Conservation (phyloP, 2,329 filamentous ascomycete genomes). For the Leptoxyphium fumago region DNA sequence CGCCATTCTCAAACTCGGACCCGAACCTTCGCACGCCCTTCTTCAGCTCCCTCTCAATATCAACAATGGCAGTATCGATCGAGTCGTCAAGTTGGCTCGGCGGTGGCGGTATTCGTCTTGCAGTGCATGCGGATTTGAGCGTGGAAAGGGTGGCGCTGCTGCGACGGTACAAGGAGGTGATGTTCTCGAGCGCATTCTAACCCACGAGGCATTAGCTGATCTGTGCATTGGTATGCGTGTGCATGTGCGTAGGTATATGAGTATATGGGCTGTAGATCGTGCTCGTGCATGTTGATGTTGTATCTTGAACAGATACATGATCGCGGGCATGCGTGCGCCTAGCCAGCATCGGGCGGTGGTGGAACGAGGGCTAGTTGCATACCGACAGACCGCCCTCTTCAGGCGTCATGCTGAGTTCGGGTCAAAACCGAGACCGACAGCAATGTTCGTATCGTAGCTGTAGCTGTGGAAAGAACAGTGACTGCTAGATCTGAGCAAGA, state of each 20-base stretch:
- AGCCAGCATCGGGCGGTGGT: background rate
- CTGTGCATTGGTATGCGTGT: too few species aligned
- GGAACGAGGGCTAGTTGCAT: background rate
- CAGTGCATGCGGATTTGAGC: conserved; percentile 18
- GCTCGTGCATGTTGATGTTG: too few species aligned
- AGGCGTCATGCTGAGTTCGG: background rate
- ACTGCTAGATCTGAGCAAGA: too few species aligned
- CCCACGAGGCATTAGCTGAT: too few species aligned
- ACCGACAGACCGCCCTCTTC: background rate
- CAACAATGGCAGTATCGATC: conserved; percentile 16
- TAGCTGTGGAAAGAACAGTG: too few species aligned
- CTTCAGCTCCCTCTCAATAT: conserved; percentile 19
- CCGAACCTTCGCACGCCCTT: conserved; percentile 17
- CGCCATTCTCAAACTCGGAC: conserved; percentile 17
- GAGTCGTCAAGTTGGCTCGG: conserved; percentile 17
- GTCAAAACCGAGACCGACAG: too few species aligned
- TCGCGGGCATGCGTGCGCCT: too few species aligned
- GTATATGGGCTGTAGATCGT: too few species aligned
- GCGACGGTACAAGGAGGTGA: conserved; percentile 14
- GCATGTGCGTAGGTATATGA: too few species aligned
- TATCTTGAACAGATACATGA: too few species aligned
- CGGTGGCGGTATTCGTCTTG: conserved; percentile 16
- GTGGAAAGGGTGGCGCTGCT: conserved; percentile 17
- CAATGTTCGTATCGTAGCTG: too few species aligned
- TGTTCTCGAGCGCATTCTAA: conserved; percentile 14